phyloP scores from a whole-genome alignment of 768 basidiomycete genomes.

The Auricularia sp. region DNA sequence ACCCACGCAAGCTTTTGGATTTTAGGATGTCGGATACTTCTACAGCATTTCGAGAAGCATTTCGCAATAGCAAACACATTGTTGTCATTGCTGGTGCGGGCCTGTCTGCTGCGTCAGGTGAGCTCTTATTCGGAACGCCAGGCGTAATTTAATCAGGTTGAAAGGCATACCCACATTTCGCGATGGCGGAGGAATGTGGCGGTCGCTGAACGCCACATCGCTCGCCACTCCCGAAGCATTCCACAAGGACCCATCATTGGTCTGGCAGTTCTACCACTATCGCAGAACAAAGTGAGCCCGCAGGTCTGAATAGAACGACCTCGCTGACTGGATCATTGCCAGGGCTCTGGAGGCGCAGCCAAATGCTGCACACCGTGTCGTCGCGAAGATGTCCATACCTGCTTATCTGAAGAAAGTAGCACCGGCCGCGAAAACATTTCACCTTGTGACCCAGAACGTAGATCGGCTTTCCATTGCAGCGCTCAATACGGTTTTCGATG shows the following conservation, averaged over 20 bases:
- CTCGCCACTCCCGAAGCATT: conserved; percentile 12
- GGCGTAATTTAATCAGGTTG: neutral
- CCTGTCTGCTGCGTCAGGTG: conserved; percentile 56
- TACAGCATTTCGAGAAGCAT: no score
- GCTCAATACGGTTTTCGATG: neutral
- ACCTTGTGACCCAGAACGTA: conserved; percentile 10
- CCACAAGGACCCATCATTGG: conserved; percentile 6
- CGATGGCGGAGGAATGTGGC: conserved; percentile 7
- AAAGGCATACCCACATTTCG: conserved; percentile 11
- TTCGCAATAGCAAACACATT: conserved; percentile 25
- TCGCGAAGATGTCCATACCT: conserved; percentile 38
- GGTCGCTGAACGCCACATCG: conserved; percentile 5
- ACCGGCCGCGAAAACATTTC: conserved; percentile 20
- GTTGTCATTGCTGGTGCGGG: conserved; percentile 46
- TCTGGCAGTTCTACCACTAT: conserved; percentile 31
- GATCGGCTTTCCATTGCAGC: conserved; percentile 10
- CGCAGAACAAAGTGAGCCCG: conserved; percentile 32
- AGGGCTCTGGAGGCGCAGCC: conserved; percentile 41
- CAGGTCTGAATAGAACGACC: neutral
- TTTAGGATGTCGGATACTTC: no score
- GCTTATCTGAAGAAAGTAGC: conserved; percentile 28
- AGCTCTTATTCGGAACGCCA: conserved; percentile 13
- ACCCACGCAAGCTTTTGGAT: no score
- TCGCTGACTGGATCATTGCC: neutral
- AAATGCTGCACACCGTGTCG: conserved; percentile 46